Percentiles rank a stretch among this genome's conserved stretches.
phyloP scores from a whole-genome alignment of 306 rosid species.

The Rosa rugosa region DNA sequence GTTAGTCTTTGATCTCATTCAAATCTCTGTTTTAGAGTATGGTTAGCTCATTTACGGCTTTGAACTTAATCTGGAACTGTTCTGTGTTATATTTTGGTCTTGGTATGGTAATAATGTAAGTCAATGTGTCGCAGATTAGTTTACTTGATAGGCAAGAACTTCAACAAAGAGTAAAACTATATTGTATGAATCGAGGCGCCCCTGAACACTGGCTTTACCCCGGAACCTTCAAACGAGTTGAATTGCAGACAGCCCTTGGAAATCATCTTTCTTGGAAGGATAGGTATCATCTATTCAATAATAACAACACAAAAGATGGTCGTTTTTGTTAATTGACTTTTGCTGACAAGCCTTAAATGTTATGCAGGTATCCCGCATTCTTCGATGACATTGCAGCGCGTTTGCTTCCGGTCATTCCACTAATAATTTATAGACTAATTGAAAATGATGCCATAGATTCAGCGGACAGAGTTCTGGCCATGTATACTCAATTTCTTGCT shows the following conservation, averaged over 20 bases:
- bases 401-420: constrained; percentile 90
- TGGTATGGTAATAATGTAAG: constrained; percentile 22
- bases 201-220: constrained; percentile 86
- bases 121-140: constrained; percentile 60
- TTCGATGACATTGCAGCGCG: constrained; percentile 95
- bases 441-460: constrained; percentile 89
- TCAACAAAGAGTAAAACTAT: constrained; percentile 73
- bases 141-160: constrained; percentile 94
- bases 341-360: constrained; percentile 26
- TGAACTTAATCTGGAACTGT: neutral
- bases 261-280: constrained; percentile 97
- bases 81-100: neutral
- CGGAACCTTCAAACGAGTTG: constrained; percentile 68
- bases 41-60: neutral
- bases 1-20: neutral
- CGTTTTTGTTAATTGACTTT: constrained; percentile 8
- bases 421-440: constrained; percentile 82
- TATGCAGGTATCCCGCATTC: constrained; percentile 81
- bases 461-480: constrained; percentile 71
- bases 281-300: constrained; percentile 48
- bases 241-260: constrained; percentile 90
- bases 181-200: constrained; percentile 54
- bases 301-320: neutral
- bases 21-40: neutral
- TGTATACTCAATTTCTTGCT: constrained; percentile 65